Evolutionary conservation across 306 rosid genomes (phyloP).

Genomic region (Dalbergia cochinchinensis): DNA sequence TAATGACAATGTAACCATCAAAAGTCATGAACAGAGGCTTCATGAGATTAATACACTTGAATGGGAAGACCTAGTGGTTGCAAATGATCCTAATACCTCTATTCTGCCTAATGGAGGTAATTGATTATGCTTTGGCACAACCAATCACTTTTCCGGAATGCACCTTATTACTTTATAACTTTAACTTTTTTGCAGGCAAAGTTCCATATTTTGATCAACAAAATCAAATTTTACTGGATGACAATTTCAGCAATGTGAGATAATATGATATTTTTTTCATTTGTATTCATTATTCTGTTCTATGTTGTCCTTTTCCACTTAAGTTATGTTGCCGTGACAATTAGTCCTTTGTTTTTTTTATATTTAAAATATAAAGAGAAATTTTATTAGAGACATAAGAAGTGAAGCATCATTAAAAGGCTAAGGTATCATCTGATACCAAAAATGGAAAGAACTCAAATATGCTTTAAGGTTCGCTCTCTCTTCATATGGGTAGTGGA

Average conservation of each 20-base stretch:
- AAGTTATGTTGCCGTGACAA: not conserved
- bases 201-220: constrained; percentile 61
- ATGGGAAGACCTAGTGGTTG: constrained; percentile 91
- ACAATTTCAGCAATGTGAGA: constrained; percentile 67
- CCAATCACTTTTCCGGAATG: constrained; percentile 30
- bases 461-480: constrained; percentile 19
- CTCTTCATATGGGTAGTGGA: not conserved
- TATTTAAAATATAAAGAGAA: not conserved
- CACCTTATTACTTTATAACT: constrained; percentile 40
- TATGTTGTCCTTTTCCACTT: constrained; percentile 17
- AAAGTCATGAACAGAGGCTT: constrained; percentile 70
- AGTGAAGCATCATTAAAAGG: not conserved
- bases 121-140: constrained; percentile 42
- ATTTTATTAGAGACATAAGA: not conserved
- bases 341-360: constrained; percentile 23
- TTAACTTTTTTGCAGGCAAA: constrained; percentile 54
- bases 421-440: not conserved
- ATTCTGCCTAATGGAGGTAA: constrained; percentile 71
- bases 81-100: constrained; percentile 57
- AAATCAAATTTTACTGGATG: constrained; percentile 61
- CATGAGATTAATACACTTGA: constrained; percentile 97
- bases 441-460: constrained; percentile 5
- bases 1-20: constrained; percentile 52
- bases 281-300: constrained; percentile 23
- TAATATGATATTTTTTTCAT: constrained; percentile 30